Conservation (phyloP, 2,329 filamentous ascomycete species). For the Ascochyta koolunga region DNA sequence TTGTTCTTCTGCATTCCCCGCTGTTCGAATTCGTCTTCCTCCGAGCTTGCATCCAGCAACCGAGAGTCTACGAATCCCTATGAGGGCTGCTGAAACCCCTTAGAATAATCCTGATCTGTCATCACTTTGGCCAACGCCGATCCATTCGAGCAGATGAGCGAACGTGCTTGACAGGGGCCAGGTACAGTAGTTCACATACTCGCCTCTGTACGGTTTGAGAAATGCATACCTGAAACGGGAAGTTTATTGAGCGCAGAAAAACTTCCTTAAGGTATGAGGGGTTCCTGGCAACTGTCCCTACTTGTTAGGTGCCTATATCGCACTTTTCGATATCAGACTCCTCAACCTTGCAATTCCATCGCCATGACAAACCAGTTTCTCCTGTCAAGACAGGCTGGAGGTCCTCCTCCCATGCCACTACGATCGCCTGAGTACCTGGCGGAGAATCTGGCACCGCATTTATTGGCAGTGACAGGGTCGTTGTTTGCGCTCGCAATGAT, state of each 20-base stretch:
- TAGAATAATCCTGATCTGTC: not conserved
- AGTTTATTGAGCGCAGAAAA: not conserved
- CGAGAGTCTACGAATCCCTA: not conserved
- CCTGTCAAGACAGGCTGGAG: not conserved
- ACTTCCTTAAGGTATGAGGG: not conserved
- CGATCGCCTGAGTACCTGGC: slow-evolving; percentile 34
- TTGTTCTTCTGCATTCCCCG: not conserved
- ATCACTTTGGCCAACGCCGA: not conserved
- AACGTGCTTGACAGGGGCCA: not conserved
- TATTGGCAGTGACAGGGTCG: slow-evolving; percentile 50
- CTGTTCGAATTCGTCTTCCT: not conserved
- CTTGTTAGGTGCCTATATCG: not conserved
- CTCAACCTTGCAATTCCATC: not conserved
- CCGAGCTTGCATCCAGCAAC: not conserved
- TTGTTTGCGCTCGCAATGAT: slow-evolving; percentile 44
- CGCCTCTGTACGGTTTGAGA: not conserved
- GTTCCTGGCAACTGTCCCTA: not conserved
- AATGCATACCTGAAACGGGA: slow-evolving; percentile 1
- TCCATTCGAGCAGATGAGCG: not conserved
- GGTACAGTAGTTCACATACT: not conserved
- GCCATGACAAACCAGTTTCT: not conserved
- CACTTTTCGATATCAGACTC: not conserved
- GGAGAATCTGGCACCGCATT: slow-evolving; percentile 44
- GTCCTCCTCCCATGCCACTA: not conserved
- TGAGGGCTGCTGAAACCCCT: not conserved